Base-by-base conservation (phyloP, 2,329 filamentous ascomycete species). In the Phaeosphaeriaceae sp. region DNA sequence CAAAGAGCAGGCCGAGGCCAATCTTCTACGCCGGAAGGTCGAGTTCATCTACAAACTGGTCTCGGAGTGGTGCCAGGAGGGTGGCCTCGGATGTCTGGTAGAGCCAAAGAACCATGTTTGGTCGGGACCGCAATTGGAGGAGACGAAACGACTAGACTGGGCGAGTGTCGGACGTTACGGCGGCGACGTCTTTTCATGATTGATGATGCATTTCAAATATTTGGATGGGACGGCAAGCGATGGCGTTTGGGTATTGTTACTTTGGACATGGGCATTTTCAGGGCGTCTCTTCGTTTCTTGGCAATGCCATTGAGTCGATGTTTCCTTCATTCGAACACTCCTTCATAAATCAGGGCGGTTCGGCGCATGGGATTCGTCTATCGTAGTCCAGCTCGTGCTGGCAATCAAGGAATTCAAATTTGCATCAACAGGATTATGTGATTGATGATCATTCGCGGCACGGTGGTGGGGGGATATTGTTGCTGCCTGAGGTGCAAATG, bases 11-110 rank as follows among this genome's bases (percentile, higher is more conserved):
- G 77, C 91, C 0, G 84, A 86, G 21, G 89, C 89, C 43, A 94
- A 94, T 74, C 86, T 89, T 64, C 87, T 94, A 72, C 86, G 89
- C 32, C 84, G 83, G 67, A 94, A 94, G 81, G 85, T 94, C 57
- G 85, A 88, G 59, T 94, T 94, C 72, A 87, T 94, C 68, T 84
- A 85, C 65, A 79, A 84, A 52, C 84, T 92, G 17, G 84, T 93
- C 11, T 85, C 84, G 63, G 89, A 92, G 74, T 94, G 91, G 91
- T 85, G 88, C 13, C 70, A 74, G 55, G 89, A 90, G 67, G 88
- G 87, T 2, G 91, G 91, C 1, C 78, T 94, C 30, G 91, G 91
- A 2, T 75, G 78, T 58, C 63, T 80, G 17, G 68, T 72, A 9
- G 72, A 77, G 10, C 72, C 70, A n/a, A 70, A 72, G 55, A 59